A percentile compares a stretch with the other conserved stretches of the same genome.
These are phyloP conservation scores for Juncus effusus DNA, from an alignment of 176 grass and related monocot species.

Conservation along the genomic window DNA sequence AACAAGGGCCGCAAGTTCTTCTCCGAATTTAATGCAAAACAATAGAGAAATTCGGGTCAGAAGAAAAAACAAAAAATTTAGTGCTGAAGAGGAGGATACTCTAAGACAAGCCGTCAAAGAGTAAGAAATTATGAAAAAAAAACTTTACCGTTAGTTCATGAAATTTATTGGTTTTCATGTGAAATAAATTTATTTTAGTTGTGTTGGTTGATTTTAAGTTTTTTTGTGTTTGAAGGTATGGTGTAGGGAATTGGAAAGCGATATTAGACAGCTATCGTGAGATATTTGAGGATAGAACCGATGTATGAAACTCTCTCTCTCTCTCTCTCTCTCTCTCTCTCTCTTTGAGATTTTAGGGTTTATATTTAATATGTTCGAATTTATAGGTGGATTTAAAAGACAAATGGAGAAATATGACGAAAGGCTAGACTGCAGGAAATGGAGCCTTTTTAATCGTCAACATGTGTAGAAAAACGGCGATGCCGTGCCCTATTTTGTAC, in stretches of 20 bases:
- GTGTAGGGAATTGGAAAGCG: slow-evolving; percentile 37
- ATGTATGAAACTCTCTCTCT: slow-evolving; percentile 16
- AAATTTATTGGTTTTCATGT: neutral
- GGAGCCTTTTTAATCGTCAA: too few relatives aligned
- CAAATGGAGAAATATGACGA: too few relatives aligned
- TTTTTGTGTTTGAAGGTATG: slow-evolving; percentile 21
- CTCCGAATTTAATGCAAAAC: slow-evolving; percentile 8
- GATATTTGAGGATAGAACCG: slow-evolving; percentile 37
- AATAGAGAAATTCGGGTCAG: neutral
- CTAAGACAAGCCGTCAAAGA: slow-evolving; percentile 28
- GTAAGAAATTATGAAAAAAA: slow-evolving; percentile 2
- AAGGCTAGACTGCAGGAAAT: too few relatives aligned
- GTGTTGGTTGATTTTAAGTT: neutral
- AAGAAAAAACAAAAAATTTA: slow-evolving; percentile 31
- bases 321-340: too few relatives aligned
- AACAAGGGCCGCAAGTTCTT: slow-evolving; percentile 13
- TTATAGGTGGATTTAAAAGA: too few relatives aligned
- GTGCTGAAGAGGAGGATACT: slow-evolving; percentile 33
- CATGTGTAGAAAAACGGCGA: too few relatives aligned
- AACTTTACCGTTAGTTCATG: slow-evolving; percentile 13
- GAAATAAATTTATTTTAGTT: too few relatives aligned
- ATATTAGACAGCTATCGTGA: slow-evolving; percentile 14
- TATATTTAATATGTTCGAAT: too few relatives aligned
- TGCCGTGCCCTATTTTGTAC: too few relatives aligned
- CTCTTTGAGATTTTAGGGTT: too few relatives aligned